phyloP scores from a whole-genome alignment of 495 filamentous ascomycete genomes.

The Darksidea phi region DNA sequence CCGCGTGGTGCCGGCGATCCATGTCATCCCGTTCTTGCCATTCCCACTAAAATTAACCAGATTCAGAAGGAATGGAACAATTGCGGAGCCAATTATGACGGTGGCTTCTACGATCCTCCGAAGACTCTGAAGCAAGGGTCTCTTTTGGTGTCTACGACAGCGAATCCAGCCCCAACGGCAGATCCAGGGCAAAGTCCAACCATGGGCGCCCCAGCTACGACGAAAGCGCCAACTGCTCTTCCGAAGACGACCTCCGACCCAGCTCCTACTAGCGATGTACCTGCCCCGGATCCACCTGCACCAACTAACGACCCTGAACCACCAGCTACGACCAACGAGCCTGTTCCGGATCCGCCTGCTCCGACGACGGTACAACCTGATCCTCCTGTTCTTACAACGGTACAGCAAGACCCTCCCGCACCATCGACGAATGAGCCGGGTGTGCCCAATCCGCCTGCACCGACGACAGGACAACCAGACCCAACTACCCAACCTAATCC shows the following conservation, averaged over 20 bases:
- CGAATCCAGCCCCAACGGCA: background rate
- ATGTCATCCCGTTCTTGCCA: constrained; percentile 24
- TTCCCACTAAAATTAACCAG: constrained; percentile 8
- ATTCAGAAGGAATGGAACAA: constrained; percentile 15
- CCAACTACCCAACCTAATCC: background rate
- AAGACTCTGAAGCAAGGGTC: constrained; percentile 21
- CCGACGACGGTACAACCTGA: background rate
- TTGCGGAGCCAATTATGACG: background rate
- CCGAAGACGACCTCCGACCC: background rate
- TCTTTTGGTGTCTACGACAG: constrained; percentile 18
- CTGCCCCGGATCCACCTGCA: background rate
- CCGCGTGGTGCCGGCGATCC: constrained; percentile 6
- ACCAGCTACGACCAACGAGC: background rate
- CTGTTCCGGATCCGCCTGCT: background rate
- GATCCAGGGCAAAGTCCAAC: background rate
- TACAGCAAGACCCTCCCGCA: too few relatives aligned
- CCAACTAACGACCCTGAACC: background rate
- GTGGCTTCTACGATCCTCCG: constrained; percentile 31
- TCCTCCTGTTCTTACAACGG: background rate
- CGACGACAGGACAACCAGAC: background rate
- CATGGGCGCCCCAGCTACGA: background rate
- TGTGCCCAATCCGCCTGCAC: background rate
- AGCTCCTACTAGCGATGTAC: background rate
- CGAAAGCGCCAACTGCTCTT: background rate
- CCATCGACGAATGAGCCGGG: too few relatives aligned